Evolutionary conservation across 257 asterid species (phyloP).

Genomic region (Voacanga thouarsii): DNA sequence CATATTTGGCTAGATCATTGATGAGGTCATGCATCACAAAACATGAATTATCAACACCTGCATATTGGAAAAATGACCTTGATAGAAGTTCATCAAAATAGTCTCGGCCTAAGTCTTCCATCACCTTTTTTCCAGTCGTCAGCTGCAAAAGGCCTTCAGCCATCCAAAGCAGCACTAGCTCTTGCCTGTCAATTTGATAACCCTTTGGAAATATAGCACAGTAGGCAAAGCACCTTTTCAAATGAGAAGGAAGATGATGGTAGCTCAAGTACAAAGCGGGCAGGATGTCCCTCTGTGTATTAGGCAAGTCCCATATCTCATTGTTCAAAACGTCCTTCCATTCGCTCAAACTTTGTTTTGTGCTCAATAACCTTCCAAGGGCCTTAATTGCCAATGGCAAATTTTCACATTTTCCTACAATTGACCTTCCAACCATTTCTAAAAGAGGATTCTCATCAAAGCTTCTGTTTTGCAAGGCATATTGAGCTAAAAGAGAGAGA

Average conservation of each 20-base stretch:
- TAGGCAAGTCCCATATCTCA: slow-evolving; percentile 18
- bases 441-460: not conserved
- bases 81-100: slow-evolving; percentile 22
- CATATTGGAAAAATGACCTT: slow-evolving; percentile 18
- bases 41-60: slow-evolving; percentile 2
- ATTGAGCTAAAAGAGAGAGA: slow-evolving; percentile 12
- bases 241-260: slow-evolving; percentile 22
- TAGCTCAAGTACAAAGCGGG: slow-evolving; percentile 24
- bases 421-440: slow-evolving; percentile 8
- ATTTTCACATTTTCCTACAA: slow-evolving; percentile 16
- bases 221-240: slow-evolving; percentile 24
- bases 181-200: slow-evolving; percentile 10
- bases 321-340: slow-evolving; percentile 21
- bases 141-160: slow-evolving; percentile 18
- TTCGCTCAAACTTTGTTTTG: not conserved
- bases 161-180: slow-evolving; percentile 24
- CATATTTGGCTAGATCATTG: slow-evolving; percentile 17
- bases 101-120: slow-evolving; percentile 18
- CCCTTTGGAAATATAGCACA: slow-evolving; percentile 33
- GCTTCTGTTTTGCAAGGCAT: slow-evolving; percentile 8
- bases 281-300: slow-evolving; percentile 7
- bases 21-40: slow-evolving; percentile 29
- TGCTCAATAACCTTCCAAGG: slow-evolving; percentile 14
- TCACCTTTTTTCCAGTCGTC: not conserved
- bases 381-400: slow-evolving; percentile 25